A percentile compares a stretch with the other conserved stretches of the same genome.
phyloP scores from a whole-genome alignment of 805 yeast species.

The Sugiyamaella valdiviana region DNA sequence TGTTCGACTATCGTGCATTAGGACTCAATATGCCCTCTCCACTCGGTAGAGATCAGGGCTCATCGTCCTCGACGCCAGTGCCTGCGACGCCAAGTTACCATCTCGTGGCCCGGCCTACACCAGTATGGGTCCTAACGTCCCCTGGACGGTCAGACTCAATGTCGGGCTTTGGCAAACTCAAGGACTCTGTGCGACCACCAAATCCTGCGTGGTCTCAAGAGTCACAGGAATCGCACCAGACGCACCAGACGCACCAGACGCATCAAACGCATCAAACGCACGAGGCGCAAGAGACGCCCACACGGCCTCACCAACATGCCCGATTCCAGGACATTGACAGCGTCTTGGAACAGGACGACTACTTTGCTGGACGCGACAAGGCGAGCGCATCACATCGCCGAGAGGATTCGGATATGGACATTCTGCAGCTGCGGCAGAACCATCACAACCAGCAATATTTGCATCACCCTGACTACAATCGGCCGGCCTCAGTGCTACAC shows the following conservation, averaged over 20 bases:
- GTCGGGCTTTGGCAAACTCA: background rate
- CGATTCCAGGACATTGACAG: background rate
- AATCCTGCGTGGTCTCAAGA: background rate
- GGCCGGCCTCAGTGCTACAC: background rate
- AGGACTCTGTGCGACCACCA: background rate
- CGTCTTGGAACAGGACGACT: background rate
- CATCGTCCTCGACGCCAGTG: too few species aligned
- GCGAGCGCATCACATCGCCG: background rate
- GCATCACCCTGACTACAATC: background rate
- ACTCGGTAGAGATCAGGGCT: background rate
- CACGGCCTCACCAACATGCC: background rate
- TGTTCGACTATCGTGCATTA: too few species aligned
- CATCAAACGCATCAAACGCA: too few species aligned
- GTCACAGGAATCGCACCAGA: background rate
- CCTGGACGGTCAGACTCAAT: background rate
- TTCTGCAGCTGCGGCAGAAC: background rate
- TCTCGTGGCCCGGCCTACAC: conserved; percentile 14
- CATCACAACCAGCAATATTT: background rate
- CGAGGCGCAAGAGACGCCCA: too few species aligned
- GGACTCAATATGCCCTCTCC: background rate
- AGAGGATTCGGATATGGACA: background rate
- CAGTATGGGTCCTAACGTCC: conserved; percentile 11
- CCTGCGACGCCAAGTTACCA: conserved; percentile 7
- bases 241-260: too few species aligned
- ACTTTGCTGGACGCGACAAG: background rate